Conservation (phyloP, 305 asterid species). For the Plantago lanceolata region DNA sequence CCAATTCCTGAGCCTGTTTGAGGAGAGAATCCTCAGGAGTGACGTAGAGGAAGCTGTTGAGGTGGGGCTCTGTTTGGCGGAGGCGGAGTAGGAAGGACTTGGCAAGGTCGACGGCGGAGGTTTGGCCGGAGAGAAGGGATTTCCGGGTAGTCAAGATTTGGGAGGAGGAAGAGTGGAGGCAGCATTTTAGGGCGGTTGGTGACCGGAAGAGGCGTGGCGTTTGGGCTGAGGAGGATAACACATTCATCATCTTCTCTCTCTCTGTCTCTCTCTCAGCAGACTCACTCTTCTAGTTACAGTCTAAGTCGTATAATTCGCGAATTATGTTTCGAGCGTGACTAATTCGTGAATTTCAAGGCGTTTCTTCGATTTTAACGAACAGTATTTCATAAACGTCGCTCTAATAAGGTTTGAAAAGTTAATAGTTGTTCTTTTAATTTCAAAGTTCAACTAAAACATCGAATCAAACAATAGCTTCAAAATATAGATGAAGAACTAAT, state of each 20-base stretch:
- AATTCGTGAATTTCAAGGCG: too few species aligned
- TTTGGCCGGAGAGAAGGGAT: slow-evolving; percentile 64
- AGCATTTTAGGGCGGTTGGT: slow-evolving; percentile 26
- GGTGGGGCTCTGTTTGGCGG: slow-evolving; percentile 67
- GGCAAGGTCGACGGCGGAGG: slow-evolving; percentile 69
- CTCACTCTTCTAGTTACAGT: too few species aligned
- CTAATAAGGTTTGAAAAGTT: too few species aligned
- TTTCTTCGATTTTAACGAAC: too few species aligned
- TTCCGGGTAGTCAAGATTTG: slow-evolving; percentile 70
- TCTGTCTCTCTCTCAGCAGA: background rate
- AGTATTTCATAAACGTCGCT: too few species aligned
- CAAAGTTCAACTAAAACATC: too few species aligned
- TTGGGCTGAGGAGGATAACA: slow-evolving; percentile 67
- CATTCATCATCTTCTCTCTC: slow-evolving; percentile 16
- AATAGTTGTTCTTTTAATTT: too few species aligned
- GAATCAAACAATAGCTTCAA: too few species aligned
- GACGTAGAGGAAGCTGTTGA: slow-evolving; percentile 70
- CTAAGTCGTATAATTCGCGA: too few species aligned
- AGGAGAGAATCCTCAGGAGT: slow-evolving; percentile 53
- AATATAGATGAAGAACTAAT: too few species aligned
- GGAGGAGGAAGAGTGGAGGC: slow-evolving; percentile 32
- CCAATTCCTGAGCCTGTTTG: slow-evolving; percentile 69
- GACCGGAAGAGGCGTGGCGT: slow-evolving; percentile 39
- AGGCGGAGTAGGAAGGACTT: slow-evolving; percentile 58
- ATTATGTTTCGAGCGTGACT: too few species aligned